These are phyloP conservation scores for Ophiostoma fasciatum DNA, from an alignment of 2,329 filamentous ascomycete species.

Conservation along the genomic window DNA sequence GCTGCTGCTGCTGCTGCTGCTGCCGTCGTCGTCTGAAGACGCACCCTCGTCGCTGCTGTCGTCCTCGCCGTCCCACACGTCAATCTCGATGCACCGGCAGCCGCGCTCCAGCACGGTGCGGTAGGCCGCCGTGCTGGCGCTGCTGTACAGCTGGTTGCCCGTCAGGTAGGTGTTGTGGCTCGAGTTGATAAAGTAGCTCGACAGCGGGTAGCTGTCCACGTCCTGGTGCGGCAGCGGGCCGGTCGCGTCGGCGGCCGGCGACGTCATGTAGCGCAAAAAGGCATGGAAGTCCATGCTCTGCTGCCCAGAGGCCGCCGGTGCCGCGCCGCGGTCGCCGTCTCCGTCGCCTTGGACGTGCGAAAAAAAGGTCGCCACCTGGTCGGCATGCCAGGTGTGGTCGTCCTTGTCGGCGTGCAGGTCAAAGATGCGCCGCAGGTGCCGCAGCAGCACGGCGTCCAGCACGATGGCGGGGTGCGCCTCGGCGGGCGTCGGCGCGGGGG, in stretches of 20 bases:
- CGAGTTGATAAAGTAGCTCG: conserved; percentile 86
- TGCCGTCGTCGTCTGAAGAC: neutral
- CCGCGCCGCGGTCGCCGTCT: conserved; percentile 16
- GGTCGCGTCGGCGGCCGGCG: conserved; percentile 27
- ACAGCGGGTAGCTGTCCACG: conserved; percentile 56
- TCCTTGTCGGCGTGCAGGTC: conserved; percentile 25
- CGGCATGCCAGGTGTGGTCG: conserved; percentile 28
- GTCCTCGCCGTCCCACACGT: conserved; percentile 82
- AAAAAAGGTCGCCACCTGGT: conserved; percentile 31
- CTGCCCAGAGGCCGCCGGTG: conserved; percentile 9
- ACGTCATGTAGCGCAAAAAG: conserved; percentile 44
- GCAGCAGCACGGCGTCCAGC: conserved; percentile 25
- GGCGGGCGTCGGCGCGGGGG: neutral
- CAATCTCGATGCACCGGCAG: conserved; percentile 84
- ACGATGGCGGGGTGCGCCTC: neutral
- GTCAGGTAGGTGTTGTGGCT: conserved; percentile 92
- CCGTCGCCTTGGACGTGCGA: conserved; percentile 31
- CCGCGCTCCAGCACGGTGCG: conserved; percentile 69
- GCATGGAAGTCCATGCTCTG: conserved; percentile 28
- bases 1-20: conserved; percentile 31
- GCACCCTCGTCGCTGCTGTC: conserved; percentile 28
- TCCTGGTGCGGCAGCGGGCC: conserved; percentile 27
- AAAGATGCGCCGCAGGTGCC: conserved; percentile 33
- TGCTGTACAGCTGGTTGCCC: conserved; percentile 74
- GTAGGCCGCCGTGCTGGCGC: conserved; percentile 79